phyloP scores from a whole-genome alignment of 1,139 yeast species.

The Pichiaceae sp. region DNA sequence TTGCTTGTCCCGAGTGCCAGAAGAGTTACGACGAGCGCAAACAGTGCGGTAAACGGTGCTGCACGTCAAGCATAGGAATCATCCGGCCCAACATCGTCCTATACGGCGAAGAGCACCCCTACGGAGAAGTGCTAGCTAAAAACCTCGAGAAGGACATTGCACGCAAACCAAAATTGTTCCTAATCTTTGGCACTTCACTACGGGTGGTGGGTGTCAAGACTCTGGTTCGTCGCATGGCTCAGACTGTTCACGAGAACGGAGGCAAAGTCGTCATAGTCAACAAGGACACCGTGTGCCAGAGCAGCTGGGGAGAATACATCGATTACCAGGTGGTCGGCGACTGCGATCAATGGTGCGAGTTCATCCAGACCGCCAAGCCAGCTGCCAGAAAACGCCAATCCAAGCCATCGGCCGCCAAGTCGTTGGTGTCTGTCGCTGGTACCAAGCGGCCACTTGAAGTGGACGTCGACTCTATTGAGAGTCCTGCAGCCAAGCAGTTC shows the following conservation, averaged over 20 bases:
- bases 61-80: constrained; percentile 48
- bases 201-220: constrained; percentile 68
- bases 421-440: background rate
- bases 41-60: constrained; percentile 51
- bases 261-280: constrained; percentile 63
- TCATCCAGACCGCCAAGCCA: constrained; percentile 24
- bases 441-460: background rate
- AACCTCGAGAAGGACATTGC: constrained; percentile 49
- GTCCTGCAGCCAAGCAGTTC: background rate
- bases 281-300: constrained; percentile 38
- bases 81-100: constrained; percentile 69
- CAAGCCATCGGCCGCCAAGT: background rate
- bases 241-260: constrained; percentile 44
- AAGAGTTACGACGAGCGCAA: constrained; percentile 45
- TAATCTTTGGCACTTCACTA: constrained; percentile 71
- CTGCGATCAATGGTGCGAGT: constrained; percentile 71
- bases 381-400: constrained; percentile 31
- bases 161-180: constrained; percentile 51
- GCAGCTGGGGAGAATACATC: constrained; percentile 47
- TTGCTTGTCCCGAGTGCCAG: constrained; percentile 56
- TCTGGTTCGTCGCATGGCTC: constrained; percentile 52
- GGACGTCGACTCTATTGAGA: background rate
- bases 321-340: constrained; percentile 73
- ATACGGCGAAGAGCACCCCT: constrained; percentile 76
- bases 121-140: constrained; percentile 54